A percentile compares a stretch with the other conserved stretches of the same genome.
These are phyloP conservation scores for Citrus medica DNA, from an alignment of 345 rosid genomes.

Conservation along the genomic window DNA sequence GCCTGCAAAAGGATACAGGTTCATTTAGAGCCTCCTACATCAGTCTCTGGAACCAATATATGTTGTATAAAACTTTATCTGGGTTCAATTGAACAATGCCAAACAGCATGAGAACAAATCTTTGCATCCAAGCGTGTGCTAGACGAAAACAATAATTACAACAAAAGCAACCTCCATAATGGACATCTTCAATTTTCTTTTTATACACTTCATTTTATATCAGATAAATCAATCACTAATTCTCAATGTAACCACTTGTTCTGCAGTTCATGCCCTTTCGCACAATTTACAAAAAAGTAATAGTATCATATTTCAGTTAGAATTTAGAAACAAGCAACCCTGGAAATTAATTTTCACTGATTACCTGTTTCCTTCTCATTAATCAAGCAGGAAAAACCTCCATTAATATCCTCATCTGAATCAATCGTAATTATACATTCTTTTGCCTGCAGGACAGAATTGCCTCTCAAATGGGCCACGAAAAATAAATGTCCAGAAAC, in stretches of 20 bases:
- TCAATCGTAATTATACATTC: constrained; percentile 41
- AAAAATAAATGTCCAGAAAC: background rate
- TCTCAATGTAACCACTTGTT: background rate
- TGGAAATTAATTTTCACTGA: background rate
- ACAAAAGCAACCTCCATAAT: background rate
- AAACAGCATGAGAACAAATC: background rate
- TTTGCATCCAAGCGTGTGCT: background rate
- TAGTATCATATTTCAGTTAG: too few relatives aligned
- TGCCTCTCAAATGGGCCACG: background rate
- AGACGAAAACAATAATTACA: background rate
- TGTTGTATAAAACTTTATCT: background rate
- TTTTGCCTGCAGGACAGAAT: constrained; percentile 40
- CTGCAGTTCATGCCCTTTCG: background rate
- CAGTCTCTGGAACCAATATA: background rate
- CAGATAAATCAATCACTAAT: background rate
- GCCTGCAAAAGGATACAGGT: constrained; percentile 9
- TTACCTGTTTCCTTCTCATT: constrained; percentile 57
- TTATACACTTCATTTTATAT: background rate
- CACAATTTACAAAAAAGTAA: background rate
- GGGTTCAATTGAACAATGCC: background rate
- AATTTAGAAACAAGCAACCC: background rate
- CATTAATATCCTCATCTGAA: constrained; percentile 79
- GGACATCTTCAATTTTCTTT: background rate
- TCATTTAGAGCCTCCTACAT: background rate
- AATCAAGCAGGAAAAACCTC: constrained; percentile 71